Percentiles rank a stretch among this genome's conserved stretches.
phyloP scores from a whole-genome alignment of 371 early-diverging fungal species.

The Lichtheimia ornata region DNA sequence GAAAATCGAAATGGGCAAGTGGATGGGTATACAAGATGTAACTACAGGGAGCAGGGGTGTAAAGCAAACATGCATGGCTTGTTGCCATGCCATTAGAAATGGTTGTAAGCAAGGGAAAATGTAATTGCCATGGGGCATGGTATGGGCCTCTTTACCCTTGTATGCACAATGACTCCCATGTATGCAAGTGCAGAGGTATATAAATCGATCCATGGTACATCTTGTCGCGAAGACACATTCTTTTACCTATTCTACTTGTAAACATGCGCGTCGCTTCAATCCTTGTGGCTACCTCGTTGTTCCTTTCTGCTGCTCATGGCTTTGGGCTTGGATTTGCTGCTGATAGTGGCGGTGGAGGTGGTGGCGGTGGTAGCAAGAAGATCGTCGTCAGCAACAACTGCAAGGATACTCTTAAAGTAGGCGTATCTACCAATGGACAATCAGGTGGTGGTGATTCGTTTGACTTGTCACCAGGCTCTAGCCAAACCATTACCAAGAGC shows the following conservation, averaged over 20 bases:
- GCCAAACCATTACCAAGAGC: constrained; percentile 28
- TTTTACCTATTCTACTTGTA: background rate
- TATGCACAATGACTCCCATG: no score
- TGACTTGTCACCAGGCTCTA: constrained; percentile 35
- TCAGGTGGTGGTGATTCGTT: constrained; percentile 26
- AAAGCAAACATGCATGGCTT: no score
- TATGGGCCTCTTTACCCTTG: no score
- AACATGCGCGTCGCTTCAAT: constrained; percentile 2
- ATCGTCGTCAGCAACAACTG: constrained; percentile 39
- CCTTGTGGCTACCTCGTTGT: constrained; percentile 1
- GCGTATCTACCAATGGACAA: constrained; percentile 43
- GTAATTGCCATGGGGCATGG: no score
- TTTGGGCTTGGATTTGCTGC: constrained; percentile 7
- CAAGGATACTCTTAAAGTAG: constrained; percentile 27
- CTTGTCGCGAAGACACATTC: background rate
- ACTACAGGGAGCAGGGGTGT: no score
- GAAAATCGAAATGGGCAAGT: no score
- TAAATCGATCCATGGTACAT: background rate
- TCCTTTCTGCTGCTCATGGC: background rate
- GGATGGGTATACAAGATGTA: no score
- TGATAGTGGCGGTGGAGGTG: constrained; percentile 4
- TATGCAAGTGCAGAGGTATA: no score
- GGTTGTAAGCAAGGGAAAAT: no score
- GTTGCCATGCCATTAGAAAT: no score
- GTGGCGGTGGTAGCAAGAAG: constrained; percentile 16